A percentile compares a stretch with the other conserved stretches of the same genome.
These are phyloP conservation scores for Leccinum griseonigrum DNA, from an alignment of 1,284 basidiomycete species.

Conservation along the genomic window DNA sequence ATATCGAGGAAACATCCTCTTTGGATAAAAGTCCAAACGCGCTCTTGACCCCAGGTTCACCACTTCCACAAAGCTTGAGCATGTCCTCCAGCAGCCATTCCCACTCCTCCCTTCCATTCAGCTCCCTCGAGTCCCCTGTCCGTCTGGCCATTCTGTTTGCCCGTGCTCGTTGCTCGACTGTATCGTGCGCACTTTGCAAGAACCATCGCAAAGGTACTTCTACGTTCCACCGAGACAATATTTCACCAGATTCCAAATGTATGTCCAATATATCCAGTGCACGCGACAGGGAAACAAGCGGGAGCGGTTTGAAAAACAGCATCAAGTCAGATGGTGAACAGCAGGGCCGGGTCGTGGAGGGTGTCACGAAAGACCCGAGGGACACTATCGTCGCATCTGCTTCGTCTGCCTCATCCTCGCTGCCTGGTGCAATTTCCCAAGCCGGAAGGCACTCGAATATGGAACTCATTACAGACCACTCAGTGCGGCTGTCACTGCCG, in stretches of 20 bases:
- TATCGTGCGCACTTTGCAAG: constrained; percentile 69
- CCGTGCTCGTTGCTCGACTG: constrained; percentile 74
- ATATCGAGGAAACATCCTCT: constrained; percentile 75
- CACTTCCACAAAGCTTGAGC: constrained; percentile 72
- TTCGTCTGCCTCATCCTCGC: constrained; percentile 65
- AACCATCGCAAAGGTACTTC: constrained; percentile 83
- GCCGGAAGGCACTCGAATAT: constrained; percentile 95
- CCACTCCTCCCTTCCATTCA: constrained; percentile 75
- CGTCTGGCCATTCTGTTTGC: constrained; percentile 84
- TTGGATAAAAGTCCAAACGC: constrained; percentile 76
- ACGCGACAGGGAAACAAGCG: constrained; percentile 69
- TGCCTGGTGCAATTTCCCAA: constrained; percentile 66
- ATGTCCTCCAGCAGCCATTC: constrained; percentile 85
- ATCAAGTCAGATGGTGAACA: constrained; percentile 71
- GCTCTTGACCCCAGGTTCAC: constrained; percentile 59
- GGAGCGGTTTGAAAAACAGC: constrained; percentile 79
- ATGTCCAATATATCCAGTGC: constrained; percentile 89
- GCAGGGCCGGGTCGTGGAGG: constrained; percentile 59
- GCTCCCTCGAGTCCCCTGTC: constrained; percentile 55
- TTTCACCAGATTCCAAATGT: constrained; percentile 91
- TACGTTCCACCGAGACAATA: constrained; percentile 82
- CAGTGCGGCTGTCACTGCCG: constrained; percentile 65
- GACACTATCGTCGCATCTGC: constrained; percentile 78
- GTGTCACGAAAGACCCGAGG: constrained; percentile 75
- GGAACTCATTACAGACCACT: constrained; percentile 82